Conservation (phyloP, 257 asterid genomes). For the Scutellaria barbata region DNA sequence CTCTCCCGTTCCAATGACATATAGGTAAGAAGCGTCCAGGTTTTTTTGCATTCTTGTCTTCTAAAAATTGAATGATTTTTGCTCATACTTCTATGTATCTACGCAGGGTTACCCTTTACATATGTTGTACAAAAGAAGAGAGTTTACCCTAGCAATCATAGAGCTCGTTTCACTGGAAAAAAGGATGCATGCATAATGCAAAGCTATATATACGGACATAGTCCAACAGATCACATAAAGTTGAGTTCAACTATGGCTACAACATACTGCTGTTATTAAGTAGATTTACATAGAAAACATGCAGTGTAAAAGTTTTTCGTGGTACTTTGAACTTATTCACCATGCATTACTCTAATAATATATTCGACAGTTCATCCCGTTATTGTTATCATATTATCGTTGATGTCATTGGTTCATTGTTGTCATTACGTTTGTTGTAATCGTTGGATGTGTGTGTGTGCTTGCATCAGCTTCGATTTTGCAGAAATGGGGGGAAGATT, state of each 20-base stretch:
- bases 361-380: neutral
- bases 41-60: neutral
- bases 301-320: neutral
- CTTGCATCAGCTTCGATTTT: constrained; percentile 1
- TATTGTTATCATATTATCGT: too few relatives aligned
- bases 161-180: constrained; percentile 19
- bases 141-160: neutral
- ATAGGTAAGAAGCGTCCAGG: constrained; percentile 42
- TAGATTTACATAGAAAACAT: neutral
- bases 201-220: constrained; percentile 5
- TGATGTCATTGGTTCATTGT: neutral
- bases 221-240: constrained; percentile 21
- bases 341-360: neutral
- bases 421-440: neutral
- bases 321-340: constrained; percentile 7
- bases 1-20: constrained; percentile 57
- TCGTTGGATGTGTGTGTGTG: neutral
- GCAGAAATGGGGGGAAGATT: neutral
- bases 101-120: constrained; percentile 3
- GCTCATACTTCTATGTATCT: neutral
- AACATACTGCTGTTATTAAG: neutral
- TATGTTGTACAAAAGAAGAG: constrained; percentile 30
- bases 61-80: neutral
- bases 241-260: neutral
- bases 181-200: neutral